Evolutionary conservation across 2,329 filamentous ascomycete species (phyloP).

Genomic region (Fusarium sp.): DNA sequence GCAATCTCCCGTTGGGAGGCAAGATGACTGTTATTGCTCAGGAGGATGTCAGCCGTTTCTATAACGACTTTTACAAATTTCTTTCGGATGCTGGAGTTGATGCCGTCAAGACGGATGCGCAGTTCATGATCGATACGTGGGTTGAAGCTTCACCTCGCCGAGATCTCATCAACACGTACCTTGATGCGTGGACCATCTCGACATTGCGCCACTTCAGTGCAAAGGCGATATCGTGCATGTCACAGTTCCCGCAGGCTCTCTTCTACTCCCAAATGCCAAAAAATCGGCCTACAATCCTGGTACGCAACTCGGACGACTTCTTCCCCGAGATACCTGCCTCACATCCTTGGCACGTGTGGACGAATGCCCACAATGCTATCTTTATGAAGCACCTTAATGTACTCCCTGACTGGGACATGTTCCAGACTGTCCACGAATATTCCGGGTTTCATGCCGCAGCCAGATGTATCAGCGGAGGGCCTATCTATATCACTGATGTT

Average conservation of each 20-base stretch:
- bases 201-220: constrained; percentile 82
- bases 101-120: constrained; percentile 91
- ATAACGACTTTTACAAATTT: constrained; percentile 92
- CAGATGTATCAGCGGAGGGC: constrained; percentile 89
- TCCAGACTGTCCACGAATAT: constrained; percentile 75
- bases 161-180: constrained; percentile 79
- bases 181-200: constrained; percentile 87
- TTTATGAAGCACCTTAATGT: constrained; percentile 88
- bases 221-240: constrained; percentile 94
- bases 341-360: constrained; percentile 95
- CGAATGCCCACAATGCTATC: constrained; percentile 90
- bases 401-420: constrained; percentile 85
- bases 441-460: constrained; percentile 90
- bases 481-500: constrained; percentile 93
- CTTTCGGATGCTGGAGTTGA: constrained; percentile 81
- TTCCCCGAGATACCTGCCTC: constrained; percentile 85
- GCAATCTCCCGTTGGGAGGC: constrained; percentile 67
- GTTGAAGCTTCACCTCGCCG: constrained; percentile 76
- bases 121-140: constrained; percentile 88
- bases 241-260: constrained; percentile 85
- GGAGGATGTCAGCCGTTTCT: constrained; percentile 81
- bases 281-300: constrained; percentile 78
- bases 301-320: constrained; percentile 92
- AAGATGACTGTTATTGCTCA: constrained; percentile 80
- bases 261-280: constrained; percentile 86